Evolutionary conservation across 257 asterid species (phyloP).

Genomic region (Sherardia arvensis): DNA sequence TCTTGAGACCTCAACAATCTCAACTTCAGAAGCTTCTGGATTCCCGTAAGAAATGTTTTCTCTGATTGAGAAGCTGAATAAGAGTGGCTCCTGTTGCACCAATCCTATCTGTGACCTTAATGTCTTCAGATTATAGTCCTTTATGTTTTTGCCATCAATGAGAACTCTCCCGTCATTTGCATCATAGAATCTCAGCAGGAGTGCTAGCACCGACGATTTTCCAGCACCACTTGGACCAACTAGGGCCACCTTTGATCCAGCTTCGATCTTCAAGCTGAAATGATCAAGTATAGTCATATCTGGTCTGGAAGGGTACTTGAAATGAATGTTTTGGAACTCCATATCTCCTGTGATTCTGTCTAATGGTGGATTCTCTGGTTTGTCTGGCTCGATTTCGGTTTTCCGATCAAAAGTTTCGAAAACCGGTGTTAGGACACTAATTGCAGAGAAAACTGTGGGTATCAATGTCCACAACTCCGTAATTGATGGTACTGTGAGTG

Average conservation of each 20-base stretch:
- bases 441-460: slow-evolving; percentile 68
- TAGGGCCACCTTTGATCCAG: slow-evolving; percentile 56
- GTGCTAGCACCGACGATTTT: slow-evolving; percentile 58
- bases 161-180: slow-evolving; percentile 40
- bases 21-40: slow-evolving; percentile 62
- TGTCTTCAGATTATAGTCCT: slow-evolving; percentile 37
- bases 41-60: slow-evolving; percentile 61
- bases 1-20: slow-evolving; percentile 47
- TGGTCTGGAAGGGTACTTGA: slow-evolving; percentile 53
- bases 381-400: slow-evolving; percentile 58
- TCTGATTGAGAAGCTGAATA: slow-evolving; percentile 64
- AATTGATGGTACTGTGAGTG: slow-evolving; percentile 75
- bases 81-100: slow-evolving; percentile 76
- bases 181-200: slow-evolving; percentile 64
- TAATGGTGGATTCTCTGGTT: slow-evolving; percentile 27
- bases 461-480: slow-evolving; percentile 75
- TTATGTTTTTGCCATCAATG: slow-evolving; percentile 41
- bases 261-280: slow-evolving; percentile 50
- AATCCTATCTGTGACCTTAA: slow-evolving; percentile 51
- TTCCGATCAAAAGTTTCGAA: slow-evolving; percentile 54
- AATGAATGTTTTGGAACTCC: slow-evolving; percentile 39
- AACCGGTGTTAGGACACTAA: slow-evolving; percentile 54
- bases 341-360: slow-evolving; percentile 45
- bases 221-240: slow-evolving; percentile 80
- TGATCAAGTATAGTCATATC: slow-evolving; percentile 46